phyloP scores from a whole-genome alignment of 1,139 yeast genomes.

The Suhomyces yuchorum region DNA sequence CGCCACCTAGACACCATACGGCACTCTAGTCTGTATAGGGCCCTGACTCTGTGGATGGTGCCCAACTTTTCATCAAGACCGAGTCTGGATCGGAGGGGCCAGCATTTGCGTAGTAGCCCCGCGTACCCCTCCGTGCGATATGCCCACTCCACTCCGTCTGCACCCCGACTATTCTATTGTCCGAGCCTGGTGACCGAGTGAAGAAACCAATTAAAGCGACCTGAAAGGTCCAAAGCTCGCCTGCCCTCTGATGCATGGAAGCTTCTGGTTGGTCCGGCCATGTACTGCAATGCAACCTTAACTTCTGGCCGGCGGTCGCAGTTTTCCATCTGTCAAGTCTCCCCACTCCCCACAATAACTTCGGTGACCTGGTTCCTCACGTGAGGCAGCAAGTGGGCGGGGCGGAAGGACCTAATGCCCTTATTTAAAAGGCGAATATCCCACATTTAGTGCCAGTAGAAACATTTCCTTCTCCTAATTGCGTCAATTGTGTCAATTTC shows the following conservation, averaged over 20 bases:
- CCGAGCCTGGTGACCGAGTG: too few relatives aligned
- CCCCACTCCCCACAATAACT: neutral
- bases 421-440: neutral
- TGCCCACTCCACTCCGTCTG: neutral
- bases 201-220: too few relatives aligned
- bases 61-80: too few relatives aligned
- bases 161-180: neutral
- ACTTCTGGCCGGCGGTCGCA: neutral
- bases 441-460: neutral
- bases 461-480: neutral
- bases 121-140: neutral
- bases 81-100: neutral
- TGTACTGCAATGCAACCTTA: neutral
- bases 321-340: neutral
- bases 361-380: slow-evolving; percentile 4
- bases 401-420: neutral
- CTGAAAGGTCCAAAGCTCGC: too few relatives aligned
- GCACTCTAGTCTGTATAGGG: too few relatives aligned
- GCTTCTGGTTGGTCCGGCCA: neutral
- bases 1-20: too few relatives aligned
- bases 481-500: neutral
- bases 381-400: slow-evolving; percentile 10
- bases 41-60: too few relatives aligned
- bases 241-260: neutral
- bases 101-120: neutral